Percentiles rank a stretch among this genome's conserved stretches.
Conservation (phyloP, 805 yeast species). For the Nakazawaea laoshanensis region DNA sequence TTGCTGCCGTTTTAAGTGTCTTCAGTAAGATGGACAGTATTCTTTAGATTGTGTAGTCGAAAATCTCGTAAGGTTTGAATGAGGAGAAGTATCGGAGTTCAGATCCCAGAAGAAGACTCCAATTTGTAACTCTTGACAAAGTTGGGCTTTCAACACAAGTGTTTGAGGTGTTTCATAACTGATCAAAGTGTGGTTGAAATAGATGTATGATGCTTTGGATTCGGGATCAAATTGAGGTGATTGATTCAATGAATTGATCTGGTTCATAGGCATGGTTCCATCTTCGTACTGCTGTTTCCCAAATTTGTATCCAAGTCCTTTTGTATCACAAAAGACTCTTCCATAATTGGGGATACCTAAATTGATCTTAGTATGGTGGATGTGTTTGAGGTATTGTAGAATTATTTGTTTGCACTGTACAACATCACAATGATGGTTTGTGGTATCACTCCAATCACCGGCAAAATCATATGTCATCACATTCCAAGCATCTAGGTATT, state of each 20-base stretch:
- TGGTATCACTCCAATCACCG: conserved; percentile 57
- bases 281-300: conserved; percentile 33
- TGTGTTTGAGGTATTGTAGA: conserved; percentile 25
- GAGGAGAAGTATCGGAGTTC: conserved; percentile 40
- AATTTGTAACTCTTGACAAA: too few species aligned
- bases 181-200: too few species aligned
- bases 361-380: conserved; percentile 39
- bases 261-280: conserved; percentile 46
- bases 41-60: conserved; percentile 25
- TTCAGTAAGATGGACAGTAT: conserved; percentile 77
- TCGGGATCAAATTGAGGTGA: too few species aligned
- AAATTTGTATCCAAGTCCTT: conserved; percentile 33
- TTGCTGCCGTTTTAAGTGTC: conserved; percentile 88
- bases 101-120: conserved; percentile 24
- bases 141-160: too few species aligned
- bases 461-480: conserved; percentile 78
- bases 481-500: conserved; percentile 57
- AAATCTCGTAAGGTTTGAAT: conserved; percentile 40
- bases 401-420: conserved; percentile 37
- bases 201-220: too few species aligned
- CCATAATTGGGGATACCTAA: conserved; percentile 82
- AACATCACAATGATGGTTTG: conserved; percentile 60
- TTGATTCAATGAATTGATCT: too few species aligned
- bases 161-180: too few species aligned
- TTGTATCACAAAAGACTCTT: conserved; percentile 23